Evolutionary conservation across 2,329 filamentous ascomycete species (phyloP).

Genomic region (Scedosporium dehoogii): DNA sequence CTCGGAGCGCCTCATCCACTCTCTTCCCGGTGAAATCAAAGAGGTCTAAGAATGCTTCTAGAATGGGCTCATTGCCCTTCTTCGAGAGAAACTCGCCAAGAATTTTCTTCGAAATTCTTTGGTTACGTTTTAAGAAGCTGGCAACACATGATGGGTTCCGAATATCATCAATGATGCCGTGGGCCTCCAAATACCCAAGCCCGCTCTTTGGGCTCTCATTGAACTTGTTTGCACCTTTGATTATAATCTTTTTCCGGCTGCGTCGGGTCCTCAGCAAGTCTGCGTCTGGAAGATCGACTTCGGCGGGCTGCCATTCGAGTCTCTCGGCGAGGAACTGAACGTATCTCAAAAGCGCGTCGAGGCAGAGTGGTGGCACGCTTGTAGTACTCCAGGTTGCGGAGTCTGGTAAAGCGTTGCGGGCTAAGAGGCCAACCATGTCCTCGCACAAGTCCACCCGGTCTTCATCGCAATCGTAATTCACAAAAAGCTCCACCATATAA

Average conservation of each 20-base stretch:
- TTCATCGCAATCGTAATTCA: conserved; percentile 96
- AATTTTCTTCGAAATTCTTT: conserved; percentile 78
- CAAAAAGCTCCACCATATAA: conserved; percentile 90
- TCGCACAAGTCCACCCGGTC: conserved; percentile 87
- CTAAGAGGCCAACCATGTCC: conserved; percentile 86
- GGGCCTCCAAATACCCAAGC: conserved; percentile 72
- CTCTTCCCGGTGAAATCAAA: conserved; percentile 83
- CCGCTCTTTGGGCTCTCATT: conserved; percentile 91
- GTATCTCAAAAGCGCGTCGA: conserved; percentile 84
- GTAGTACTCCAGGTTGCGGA: conserved; percentile 98
- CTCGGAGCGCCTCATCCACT: conserved; percentile 80
- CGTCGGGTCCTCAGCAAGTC: conserved; percentile 60
- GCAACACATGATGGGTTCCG: conserved; percentile 70
- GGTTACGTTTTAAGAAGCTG: conserved; percentile 79
- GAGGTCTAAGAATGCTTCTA: conserved; percentile 74
- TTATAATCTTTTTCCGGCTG: conserved; percentile 75
- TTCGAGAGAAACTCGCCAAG: conserved; percentile 93
- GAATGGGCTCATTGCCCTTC: conserved; percentile 72
- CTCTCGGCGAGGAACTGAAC: conserved; percentile 87
- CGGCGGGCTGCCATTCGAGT: conserved; percentile 57
- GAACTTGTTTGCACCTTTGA: conserved; percentile 80
- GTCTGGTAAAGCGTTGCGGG: conserved; percentile 90
- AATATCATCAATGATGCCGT: conserved; percentile 73
- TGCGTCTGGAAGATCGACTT: conserved; percentile 47
- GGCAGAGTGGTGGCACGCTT: conserved; percentile 87